These are phyloP conservation scores for Yarrowia sp. DNA, from an alignment of 805 yeast species.

Conservation along the genomic window DNA sequence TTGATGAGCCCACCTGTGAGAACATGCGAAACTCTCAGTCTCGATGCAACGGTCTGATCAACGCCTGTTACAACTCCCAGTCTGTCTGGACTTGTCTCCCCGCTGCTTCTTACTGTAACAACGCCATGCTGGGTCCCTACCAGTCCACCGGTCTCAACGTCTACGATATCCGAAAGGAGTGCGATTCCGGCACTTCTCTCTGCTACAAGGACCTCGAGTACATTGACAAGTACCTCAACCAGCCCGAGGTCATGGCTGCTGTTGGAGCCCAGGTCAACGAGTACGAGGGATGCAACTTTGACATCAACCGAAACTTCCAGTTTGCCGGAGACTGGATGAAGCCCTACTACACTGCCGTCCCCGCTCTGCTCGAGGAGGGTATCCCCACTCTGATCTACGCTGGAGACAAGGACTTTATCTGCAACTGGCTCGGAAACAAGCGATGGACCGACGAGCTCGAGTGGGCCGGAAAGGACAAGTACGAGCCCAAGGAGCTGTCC, in stretches of 20 bases:
- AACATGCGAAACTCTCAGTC: constrained; percentile 65
- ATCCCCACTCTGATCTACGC: constrained; percentile 85
- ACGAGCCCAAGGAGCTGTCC: constrained; percentile 48
- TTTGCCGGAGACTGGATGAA: constrained; percentile 65
- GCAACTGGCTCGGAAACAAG: constrained; percentile 89
- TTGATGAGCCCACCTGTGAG: constrained; percentile 76
- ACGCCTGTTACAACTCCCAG: constrained; percentile 72
- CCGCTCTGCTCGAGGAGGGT: constrained; percentile 58
- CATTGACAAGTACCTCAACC: constrained; percentile 76
- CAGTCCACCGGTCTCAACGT: constrained; percentile 84
- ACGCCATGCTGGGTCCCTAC: constrained; percentile 75
- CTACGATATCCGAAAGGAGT: constrained; percentile 82
- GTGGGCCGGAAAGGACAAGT: constrained; percentile 59
- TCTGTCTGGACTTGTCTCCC: constrained; percentile 86
- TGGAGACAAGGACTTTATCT: constrained; percentile 89
- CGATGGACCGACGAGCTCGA: constrained; percentile 78
- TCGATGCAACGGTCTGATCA: constrained; percentile 72
- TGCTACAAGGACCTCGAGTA: constrained; percentile 80
- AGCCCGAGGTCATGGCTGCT: constrained; percentile 69
- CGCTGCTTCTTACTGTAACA: constrained; percentile 87
- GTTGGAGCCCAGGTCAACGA: constrained; percentile 87
- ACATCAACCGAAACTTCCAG: constrained; percentile 71
- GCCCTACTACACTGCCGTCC: constrained; percentile 58
- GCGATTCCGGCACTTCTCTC: constrained; percentile 54
- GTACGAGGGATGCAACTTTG: constrained; percentile 77